These are phyloP conservation scores for Psilocybe mexicana DNA, from an alignment of 1,284 basidiomycete species.

Conservation along the genomic window DNA sequence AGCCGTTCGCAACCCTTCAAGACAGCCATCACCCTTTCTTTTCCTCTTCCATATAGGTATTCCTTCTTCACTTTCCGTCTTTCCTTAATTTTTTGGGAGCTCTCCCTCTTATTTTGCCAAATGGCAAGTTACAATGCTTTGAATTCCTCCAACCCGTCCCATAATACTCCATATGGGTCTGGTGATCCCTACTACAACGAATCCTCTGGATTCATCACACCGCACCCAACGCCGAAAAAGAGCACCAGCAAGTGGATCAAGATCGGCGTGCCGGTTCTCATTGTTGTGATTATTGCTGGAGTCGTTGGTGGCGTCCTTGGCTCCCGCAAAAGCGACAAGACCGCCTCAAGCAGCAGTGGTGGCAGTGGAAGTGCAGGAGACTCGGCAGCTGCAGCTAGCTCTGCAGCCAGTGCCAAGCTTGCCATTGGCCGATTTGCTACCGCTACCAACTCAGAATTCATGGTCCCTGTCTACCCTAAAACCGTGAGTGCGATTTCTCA, in stretches of 20 bases:
- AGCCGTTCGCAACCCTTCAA: slow-evolving; percentile 18
- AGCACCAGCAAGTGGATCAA: slow-evolving; percentile 59
- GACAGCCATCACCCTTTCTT: background rate
- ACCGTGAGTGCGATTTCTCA: slow-evolving; percentile 55
- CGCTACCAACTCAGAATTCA: slow-evolving; percentile 69
- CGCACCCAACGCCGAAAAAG: slow-evolving; percentile 42
- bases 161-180: slow-evolving; percentile 37
- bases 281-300: slow-evolving; percentile 71
- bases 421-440: slow-evolving; percentile 70
- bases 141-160: slow-evolving; percentile 25
- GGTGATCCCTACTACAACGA: slow-evolving; percentile 65
- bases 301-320: slow-evolving; percentile 82
- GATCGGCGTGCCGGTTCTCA: slow-evolving; percentile 61
- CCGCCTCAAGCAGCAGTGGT: slow-evolving; percentile 20
- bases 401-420: slow-evolving; percentile 61
- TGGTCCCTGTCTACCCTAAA: slow-evolving; percentile 87
- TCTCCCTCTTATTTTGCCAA: slow-evolving; percentile 18
- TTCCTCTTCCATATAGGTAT: slow-evolving; percentile 4
- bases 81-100: slow-evolving; percentile 27
- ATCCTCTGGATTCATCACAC: slow-evolving; percentile 67
- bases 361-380: slow-evolving; percentile 21
- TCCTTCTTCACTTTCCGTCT: slow-evolving; percentile 21
- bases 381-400: slow-evolving; percentile 41
- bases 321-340: slow-evolving; percentile 47
- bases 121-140: slow-evolving; percentile 53